Evolutionary conservation across 148 eudicot genomes (phyloP).

Genomic region (Rhododendron simsii): DNA sequence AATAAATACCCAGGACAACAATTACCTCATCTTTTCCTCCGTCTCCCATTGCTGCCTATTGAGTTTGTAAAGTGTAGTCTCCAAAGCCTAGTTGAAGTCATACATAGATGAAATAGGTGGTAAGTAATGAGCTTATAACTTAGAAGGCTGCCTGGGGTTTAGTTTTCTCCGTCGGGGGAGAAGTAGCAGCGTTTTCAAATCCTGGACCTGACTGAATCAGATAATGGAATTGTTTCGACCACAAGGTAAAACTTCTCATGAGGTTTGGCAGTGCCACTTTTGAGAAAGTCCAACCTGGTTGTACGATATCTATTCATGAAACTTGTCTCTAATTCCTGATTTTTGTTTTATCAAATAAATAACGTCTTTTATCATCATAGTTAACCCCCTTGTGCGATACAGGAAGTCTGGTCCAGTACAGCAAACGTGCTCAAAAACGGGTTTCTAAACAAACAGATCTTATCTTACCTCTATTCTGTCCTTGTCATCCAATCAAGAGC

Average conservation of each 20-base stretch:
- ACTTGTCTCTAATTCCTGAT: not conserved
- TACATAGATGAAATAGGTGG: not conserved
- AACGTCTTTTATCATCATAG: not conserved
- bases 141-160: not conserved
- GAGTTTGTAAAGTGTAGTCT: constrained; percentile 20
- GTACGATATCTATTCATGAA: not conserved
- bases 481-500: constrained; percentile 8
- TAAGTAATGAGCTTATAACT: not conserved
- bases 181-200: not conserved
- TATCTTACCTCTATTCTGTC: constrained; percentile 21
- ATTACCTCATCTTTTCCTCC: constrained; percentile 29
- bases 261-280: not conserved
- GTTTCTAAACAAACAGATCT: not conserved
- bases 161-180: not conserved
- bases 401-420: not conserved
- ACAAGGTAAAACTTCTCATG: not conserved
- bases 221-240: not conserved
- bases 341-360: not conserved
- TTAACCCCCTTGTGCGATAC: not conserved
- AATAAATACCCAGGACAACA: not conserved
- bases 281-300: not conserved
- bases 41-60: constrained; percentile 19
- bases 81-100: constrained; percentile 20
- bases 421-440: not conserved
- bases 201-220: not conserved